These are phyloP conservation scores for Penstemon newberryi DNA, from an alignment of 257 asterid species.

Conservation along the genomic window DNA sequence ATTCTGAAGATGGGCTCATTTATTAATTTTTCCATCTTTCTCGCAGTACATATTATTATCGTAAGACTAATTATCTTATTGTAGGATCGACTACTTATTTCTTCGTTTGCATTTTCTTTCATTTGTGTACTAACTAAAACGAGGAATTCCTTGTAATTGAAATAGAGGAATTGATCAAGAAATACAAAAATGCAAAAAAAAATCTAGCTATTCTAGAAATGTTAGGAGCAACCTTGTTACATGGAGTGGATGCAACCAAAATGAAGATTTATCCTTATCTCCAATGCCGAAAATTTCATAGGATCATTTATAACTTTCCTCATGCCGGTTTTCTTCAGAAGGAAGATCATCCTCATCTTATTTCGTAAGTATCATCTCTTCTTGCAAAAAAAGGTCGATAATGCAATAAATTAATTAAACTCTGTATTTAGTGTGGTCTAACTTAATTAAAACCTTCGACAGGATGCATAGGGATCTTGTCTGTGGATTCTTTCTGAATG, in stretches of 20 bases:
- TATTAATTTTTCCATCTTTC: too few relatives aligned
- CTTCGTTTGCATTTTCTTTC: too few relatives aligned
- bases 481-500: conserved; percentile 42
- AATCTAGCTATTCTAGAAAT: conserved; percentile 34
- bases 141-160: not conserved
- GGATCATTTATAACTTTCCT: conserved; percentile 70
- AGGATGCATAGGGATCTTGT: conserved; percentile 59
- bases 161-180: conserved; percentile 46
- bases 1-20: too few relatives aligned
- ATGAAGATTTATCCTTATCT: conserved; percentile 37
- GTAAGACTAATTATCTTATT: too few relatives aligned
- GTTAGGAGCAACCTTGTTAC: conserved; percentile 47
- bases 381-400: not conserved
- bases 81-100: too few relatives aligned
- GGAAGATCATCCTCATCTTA: conserved; percentile 35
- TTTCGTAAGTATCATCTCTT: conserved; percentile 33
- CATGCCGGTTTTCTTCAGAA: conserved; percentile 65
- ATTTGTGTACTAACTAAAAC: not conserved
- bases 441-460: conserved; percentile 3
- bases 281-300: conserved; percentile 39
- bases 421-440: not conserved
- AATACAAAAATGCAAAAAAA: conserved; percentile 47
- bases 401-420: not conserved
- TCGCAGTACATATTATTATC: too few relatives aligned
- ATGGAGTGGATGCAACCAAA: conserved; percentile 57